Percentiles rank a stretch among this genome's conserved stretches.
These are phyloP conservation scores for Suillus plorans DNA, from an alignment of 768 basidiomycete genomes.

Conservation along the genomic window DNA sequence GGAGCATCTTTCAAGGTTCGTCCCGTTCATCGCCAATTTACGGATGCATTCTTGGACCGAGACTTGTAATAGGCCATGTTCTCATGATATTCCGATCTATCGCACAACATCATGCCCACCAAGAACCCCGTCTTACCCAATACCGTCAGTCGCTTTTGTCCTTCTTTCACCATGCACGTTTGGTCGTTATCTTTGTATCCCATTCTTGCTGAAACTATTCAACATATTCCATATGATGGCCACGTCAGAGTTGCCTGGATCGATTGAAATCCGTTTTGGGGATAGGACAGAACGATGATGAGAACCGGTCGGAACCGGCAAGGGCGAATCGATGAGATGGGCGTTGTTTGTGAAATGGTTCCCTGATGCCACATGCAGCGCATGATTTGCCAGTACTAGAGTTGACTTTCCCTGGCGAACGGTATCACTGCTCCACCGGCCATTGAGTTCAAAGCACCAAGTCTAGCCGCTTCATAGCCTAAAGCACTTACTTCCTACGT, in stretches of 20 bases:
- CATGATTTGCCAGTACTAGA: not conserved
- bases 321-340: not conserved
- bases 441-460: not conserved
- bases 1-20: slow-evolving; percentile 1
- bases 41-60: slow-evolving; percentile 13
- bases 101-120: slow-evolving; percentile 24
- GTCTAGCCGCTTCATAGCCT: slow-evolving; percentile 6
- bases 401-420: not conserved
- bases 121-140: slow-evolving; percentile 4
- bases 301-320: slow-evolving; percentile 5
- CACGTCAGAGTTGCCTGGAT: not conserved
- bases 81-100: slow-evolving; percentile 24
- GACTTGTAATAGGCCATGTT: slow-evolving; percentile 18
- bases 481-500: not conserved
- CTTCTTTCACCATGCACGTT: slow-evolving; percentile 27
- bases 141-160: not conserved
- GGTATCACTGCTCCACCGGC: slow-evolving; percentile 1
- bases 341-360: not conserved
- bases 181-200: slow-evolving; percentile 18
- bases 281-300: not conserved
- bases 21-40: not conserved
- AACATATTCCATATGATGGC: not conserved
- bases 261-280: not conserved
- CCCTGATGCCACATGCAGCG: not conserved
- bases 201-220: not conserved